phyloP scores from a whole-genome alignment of 495 filamentous ascomycete genomes.

The Penicillium verhagenii region DNA sequence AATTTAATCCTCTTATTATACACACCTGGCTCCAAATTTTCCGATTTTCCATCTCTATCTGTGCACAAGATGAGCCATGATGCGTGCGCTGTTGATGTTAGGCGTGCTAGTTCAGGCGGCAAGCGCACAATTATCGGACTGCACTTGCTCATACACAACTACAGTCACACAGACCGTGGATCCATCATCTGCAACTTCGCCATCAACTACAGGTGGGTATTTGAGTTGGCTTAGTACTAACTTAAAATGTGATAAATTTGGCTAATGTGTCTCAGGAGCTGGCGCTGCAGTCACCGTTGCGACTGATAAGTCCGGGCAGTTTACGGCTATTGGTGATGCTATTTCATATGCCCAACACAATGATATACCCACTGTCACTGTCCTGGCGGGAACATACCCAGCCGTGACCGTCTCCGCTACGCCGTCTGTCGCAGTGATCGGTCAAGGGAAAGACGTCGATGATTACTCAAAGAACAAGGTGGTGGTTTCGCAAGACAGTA shows the following conservation, averaged over 20 bases:
- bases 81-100: neutral
- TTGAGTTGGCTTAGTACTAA: neutral
- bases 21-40: no score
- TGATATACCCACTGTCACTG: conserved; percentile 12
- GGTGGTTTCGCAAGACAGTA: neutral
- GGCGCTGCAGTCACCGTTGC: conserved; percentile 6
- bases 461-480: conserved; percentile 13
- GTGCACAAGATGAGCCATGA: neutral
- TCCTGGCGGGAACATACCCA: conserved; percentile 13
- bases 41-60: no score
- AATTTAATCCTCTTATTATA: neutral
- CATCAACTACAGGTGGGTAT: neutral
- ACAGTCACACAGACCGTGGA: neutral
- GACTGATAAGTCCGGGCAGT: conserved; percentile 8
- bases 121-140: neutral
- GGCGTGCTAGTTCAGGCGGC: neutral
- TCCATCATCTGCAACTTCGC: neutral
- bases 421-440: conserved; percentile 6
- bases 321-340: conserved; percentile 12
- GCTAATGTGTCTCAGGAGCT: neutral
- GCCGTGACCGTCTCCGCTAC: conserved; percentile 16
- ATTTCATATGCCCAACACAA: conserved; percentile 14
- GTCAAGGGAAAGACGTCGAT: neutral
- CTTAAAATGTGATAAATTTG: neutral
- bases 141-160: neutral